Percentiles rank a stretch among this genome's conserved stretches.
phyloP scores from a whole-genome alignment of 129 eudicot genomes.

The Helichrysum umbraculigerum region DNA sequence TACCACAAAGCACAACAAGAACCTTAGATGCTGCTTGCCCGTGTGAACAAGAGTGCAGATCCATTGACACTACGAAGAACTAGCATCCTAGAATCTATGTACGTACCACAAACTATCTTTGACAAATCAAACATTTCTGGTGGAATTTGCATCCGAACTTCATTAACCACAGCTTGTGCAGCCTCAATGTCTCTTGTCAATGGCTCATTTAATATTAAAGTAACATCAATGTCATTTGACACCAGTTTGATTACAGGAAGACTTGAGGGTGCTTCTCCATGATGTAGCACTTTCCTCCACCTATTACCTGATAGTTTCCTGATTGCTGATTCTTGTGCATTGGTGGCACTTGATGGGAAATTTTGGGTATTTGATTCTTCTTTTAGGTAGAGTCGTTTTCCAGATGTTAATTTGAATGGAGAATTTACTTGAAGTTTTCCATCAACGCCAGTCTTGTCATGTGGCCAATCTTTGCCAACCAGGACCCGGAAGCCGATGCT shows the following conservation, averaged over 20 bases:
- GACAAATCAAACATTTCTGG: slow-evolving; percentile 92
- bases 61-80: slow-evolving; percentile 82
- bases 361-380: slow-evolving; percentile 42
- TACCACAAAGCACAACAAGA: slow-evolving; percentile 22
- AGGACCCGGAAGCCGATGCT: slow-evolving; percentile 55
- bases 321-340: slow-evolving; percentile 46
- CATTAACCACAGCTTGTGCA: slow-evolving; percentile 62
- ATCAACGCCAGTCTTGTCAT: slow-evolving; percentile 60
- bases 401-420: slow-evolving; percentile 59
- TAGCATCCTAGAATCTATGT: slow-evolving; percentile 74
- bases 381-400: slow-evolving; percentile 68
- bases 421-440: slow-evolving; percentile 65
- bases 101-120: slow-evolving; percentile 89
- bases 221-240: slow-evolving; percentile 54
- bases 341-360: slow-evolving; percentile 20
- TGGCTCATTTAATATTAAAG: slow-evolving; percentile 54
- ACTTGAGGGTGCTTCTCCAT: slow-evolving; percentile 67
- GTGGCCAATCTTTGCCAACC: slow-evolving; percentile 72
- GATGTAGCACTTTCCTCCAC: slow-evolving; percentile 68
- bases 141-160: slow-evolving; percentile 71
- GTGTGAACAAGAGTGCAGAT: slow-evolving; percentile 73
- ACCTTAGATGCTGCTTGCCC: slow-evolving; percentile 32
- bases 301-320: slow-evolving; percentile 60
- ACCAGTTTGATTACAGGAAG: slow-evolving; percentile 77
- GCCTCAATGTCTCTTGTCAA: slow-evolving; percentile 41